Conservation (phyloP, 495 filamentous ascomycete species). For the Penicillium steckii region DNA sequence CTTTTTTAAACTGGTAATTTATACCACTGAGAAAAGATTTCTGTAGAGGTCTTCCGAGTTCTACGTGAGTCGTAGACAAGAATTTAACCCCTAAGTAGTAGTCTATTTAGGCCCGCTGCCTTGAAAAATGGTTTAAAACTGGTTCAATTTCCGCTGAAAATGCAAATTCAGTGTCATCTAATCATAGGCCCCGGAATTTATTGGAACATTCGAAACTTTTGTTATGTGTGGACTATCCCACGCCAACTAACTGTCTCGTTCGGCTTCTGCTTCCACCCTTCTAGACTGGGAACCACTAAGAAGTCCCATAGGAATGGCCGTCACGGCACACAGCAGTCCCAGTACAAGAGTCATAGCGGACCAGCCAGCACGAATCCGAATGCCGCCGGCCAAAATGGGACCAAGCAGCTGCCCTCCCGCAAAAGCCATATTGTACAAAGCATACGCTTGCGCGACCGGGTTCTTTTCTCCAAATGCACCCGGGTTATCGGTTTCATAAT, state of each 20-base stretch:
- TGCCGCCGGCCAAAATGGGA: slow-evolving; percentile 50
- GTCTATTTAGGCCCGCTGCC: no score
- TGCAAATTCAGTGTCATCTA: no score
- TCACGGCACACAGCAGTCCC: slow-evolving; percentile 28
- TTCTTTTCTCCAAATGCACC: slow-evolving; percentile 53
- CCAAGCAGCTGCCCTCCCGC: slow-evolving; percentile 62
- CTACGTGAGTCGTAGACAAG: no score
- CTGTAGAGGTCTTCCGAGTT: no score
- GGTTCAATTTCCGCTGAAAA: no score
- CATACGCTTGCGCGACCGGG: slow-evolving; percentile 59
- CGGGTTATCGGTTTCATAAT: slow-evolving; percentile 31
- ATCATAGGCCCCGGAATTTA: no score
- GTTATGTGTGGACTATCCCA: no score
- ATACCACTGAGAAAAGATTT: no score
- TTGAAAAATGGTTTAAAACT: no score
- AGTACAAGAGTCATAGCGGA: slow-evolving; percentile 37
- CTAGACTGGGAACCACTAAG: neutral
- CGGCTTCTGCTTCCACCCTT: neutral
- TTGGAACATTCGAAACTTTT: neutral
- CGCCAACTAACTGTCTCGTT: neutral
- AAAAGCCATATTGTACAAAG: slow-evolving; percentile 58
- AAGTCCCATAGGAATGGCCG: slow-evolving; percentile 19
- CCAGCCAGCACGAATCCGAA: slow-evolving; percentile 38
- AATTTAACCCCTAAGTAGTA: no score
- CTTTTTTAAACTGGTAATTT: no score